These are phyloP conservation scores for Pachyrhizus erosus DNA, from an alignment of 306 rosid genomes.

Conservation along the genomic window DNA sequence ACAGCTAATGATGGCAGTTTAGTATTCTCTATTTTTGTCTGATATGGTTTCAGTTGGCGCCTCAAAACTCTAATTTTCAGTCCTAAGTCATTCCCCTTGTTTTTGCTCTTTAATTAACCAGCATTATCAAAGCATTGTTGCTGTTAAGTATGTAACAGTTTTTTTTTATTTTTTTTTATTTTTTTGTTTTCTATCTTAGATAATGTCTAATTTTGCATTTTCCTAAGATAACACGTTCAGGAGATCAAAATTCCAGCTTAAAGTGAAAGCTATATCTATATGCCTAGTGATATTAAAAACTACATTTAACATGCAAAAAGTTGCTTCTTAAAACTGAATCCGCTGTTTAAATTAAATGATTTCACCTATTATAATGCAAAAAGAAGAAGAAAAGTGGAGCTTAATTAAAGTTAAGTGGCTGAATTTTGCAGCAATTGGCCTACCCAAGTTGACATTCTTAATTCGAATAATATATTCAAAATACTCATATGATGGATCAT, in stretches of 20 bases:
- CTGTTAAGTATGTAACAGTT: neutral
- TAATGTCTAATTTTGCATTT: slow-evolving; percentile 6
- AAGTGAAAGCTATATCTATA: slow-evolving; percentile 11
- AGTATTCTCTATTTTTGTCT: neutral
- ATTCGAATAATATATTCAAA: neutral
- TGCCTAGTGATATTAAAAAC: slow-evolving; percentile 19
- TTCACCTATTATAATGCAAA: neutral
- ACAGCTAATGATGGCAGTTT: slow-evolving; percentile 27
- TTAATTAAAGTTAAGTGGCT: slow-evolving; percentile 35
- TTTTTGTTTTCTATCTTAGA: neutral
- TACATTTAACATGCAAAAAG: slow-evolving; percentile 26
- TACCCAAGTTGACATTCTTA: slow-evolving; percentile 39
- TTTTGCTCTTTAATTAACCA: neutral
- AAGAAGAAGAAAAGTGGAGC: neutral
- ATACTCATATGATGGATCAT: neutral
- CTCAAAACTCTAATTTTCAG: neutral
- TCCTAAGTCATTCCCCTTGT: neutral
- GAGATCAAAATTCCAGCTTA: slow-evolving; percentile 26
- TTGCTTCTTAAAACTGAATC: slow-evolving; percentile 5
- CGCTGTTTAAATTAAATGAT: neutral
- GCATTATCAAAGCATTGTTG: neutral
- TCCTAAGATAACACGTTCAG: neutral
- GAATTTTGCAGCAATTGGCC: slow-evolving; percentile 32
- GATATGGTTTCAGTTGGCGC: neutral
- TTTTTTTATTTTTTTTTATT: neutral